Base-by-base conservation (phyloP, 1,139 yeast genomes). In the Geotrichum fermentans region DNA sequence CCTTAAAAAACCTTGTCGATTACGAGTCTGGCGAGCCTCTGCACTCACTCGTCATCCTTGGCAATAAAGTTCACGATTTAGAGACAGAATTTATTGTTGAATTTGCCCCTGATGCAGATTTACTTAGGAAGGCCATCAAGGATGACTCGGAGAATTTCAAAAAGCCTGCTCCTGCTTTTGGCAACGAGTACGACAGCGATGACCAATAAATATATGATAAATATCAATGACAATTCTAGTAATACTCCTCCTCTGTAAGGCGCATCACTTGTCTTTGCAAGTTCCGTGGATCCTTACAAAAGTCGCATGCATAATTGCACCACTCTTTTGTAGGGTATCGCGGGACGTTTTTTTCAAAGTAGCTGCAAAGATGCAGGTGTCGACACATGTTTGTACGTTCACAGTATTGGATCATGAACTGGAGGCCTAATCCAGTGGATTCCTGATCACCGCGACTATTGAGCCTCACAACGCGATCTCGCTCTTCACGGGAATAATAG, bases 11-110 rank as follows among this genome's bases (percentile, higher is more conserved):
- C 44, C 73, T 92, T 64, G 74, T 85, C 8, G 78, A 78, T 47
- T 89, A 86, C 62, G 97, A 90, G 57, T 79, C 95, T 10, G 98
- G 98, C 22, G 96, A 82, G 60, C 98, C 98, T 28, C 73, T 92
- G 59, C 98, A 92, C 66, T 87, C 97, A 4, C 76, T 92, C 59
- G 80, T 92, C 43, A 82, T 92, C 71, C 73, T 90, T 53, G 98
- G 98, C 32, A 82, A 95, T 74, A 90, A 87, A 64, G 92, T 89
- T 26, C 98, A 92, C 62, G 97, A 92, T 52, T 75, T 92, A 55
- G 98, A 92, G 66, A 71, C 88, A 61, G 97, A 90, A 58, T 92
- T 82, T 62, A 71, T 92, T 66, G 72, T 82, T 53, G 92, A 82
- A 58, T 92, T 80, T 67, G 83, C 86, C 32, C 48, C 56, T 30